Evolutionary conservation across 202 grass and related monocot species (phyloP), one percentile per base, ranked within the genome.

Genomic region (Musa balbisiana): DNA sequence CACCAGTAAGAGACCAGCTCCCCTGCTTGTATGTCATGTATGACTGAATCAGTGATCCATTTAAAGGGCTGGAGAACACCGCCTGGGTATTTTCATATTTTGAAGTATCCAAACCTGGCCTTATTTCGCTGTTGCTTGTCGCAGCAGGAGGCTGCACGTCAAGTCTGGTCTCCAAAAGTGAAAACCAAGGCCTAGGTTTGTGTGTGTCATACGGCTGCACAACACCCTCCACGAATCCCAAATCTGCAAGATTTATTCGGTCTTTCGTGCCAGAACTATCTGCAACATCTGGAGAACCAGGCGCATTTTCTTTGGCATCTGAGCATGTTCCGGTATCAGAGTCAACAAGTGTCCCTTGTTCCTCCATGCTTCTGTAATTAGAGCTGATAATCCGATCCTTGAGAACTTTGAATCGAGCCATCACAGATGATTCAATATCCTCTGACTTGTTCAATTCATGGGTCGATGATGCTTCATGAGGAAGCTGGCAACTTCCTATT

Each of bases 381-480:
- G 25, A 75, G 24, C 16, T 75, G 55, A 12, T 19, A n/a, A 12
- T 60, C 24, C 55, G 14, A 26, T 64, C 19, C 49, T 53, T 64
- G 19, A 77, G 75, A 25, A 64, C 20, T 16, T 64, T 77, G 20
- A 52, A 16, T 66, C 62, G 59, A 52, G 62, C 20, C 75, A 52
- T 77, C 10, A 65, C 50, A 11, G 75, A 77, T 25, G 49, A 43
- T 52, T 65, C 49, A 8, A 77, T 11, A 77, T 77, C 75, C 20
- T 53, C 60, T 25, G 62, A 64, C 49, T 66, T 26, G 13, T 65
- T 64, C 6, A 21, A 53, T 53, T 13, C n/a, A 52, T 52, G 49
- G 49, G 4, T 26, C 29, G 43, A 16, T 51, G 60, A 11, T 52
- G 60, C 60, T 21, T 65, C 50, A 15, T 21, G 33, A 51, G 14